These are phyloP conservation scores for Cordyceps cicadae DNA, from an alignment of 2,329 filamentous ascomycete genomes.

Conservation along the genomic window DNA sequence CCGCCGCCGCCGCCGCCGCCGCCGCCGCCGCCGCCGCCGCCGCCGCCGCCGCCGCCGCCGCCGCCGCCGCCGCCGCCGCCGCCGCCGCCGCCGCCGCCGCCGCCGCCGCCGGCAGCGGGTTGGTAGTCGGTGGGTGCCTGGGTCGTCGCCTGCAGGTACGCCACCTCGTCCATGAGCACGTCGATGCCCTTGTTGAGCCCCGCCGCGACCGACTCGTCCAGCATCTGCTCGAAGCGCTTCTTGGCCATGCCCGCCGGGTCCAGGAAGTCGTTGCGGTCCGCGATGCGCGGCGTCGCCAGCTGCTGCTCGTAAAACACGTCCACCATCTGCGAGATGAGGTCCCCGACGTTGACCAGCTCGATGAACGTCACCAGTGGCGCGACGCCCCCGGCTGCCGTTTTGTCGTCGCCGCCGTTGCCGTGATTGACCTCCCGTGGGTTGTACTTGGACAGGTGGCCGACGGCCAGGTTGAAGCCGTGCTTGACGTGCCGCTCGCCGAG, in stretches of 20 bases:
- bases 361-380: conserved; percentile 92
- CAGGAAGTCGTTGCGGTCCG: conserved; percentile 89
- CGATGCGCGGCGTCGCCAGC: conserved; percentile 70
- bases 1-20: conserved; percentile 23
- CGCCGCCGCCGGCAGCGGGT: conserved; percentile 46
- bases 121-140: conserved; percentile 83
- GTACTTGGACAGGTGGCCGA: conserved; percentile 83
- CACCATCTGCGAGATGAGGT: conserved; percentile 97
- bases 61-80: conserved; percentile 19
- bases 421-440: conserved; percentile 76
- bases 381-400: conserved; percentile 50
- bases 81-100: conserved; percentile 15
- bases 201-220: conserved; percentile 91
- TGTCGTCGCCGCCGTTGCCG: conserved; percentile 30
- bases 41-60: conserved; percentile 14
- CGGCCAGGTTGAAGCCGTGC: conserved; percentile 86
- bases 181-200: conserved; percentile 97
- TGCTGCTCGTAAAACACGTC: conserved; percentile 98
- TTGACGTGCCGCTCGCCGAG: conserved; percentile 83
- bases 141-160: conserved; percentile 84
- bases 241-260: conserved; percentile 88
- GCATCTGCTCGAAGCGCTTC: conserved; percentile 97
- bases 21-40: conserved; percentile 8
- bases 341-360: conserved; percentile 94
- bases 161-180: conserved; percentile 95